Conservation (phyloP, 768 basidiomycete genomes). For the Auricularia auricula-judae region DNA sequence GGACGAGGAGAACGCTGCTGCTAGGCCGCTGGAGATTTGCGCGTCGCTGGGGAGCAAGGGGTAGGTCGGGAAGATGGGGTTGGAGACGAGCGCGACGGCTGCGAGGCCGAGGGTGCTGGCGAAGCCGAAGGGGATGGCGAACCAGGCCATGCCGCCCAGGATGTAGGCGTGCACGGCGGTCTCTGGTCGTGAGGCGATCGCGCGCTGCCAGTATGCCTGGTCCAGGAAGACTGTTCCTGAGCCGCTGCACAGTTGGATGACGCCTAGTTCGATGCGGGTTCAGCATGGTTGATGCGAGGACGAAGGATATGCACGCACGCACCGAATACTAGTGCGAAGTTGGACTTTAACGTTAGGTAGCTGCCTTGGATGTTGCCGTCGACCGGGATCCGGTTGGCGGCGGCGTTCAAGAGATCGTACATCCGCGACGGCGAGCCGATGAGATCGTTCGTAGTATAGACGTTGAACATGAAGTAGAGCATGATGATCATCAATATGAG, state of each 20-base stretch:
- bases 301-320: conserved; percentile 16
- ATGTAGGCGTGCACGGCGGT: conserved; percentile 29
- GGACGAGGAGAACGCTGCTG: conserved; percentile 35
- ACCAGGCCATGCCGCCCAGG: conserved; percentile 49
- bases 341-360: conserved; percentile 29
- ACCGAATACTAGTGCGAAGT: conserved; percentile 16
- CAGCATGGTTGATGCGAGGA: conserved; percentile 24
- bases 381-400: conserved; percentile 31
- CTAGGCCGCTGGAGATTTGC: conserved; percentile 24
- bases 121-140: conserved; percentile 40
- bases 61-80: conserved; percentile 46
- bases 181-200: conserved; percentile 25
- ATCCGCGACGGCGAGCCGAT: conserved; percentile 30
- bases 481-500: conserved; percentile 32
- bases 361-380: conserved; percentile 38
- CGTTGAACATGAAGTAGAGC: conserved; percentile 23
- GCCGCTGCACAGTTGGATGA: background rate
- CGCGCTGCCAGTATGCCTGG: conserved; percentile 43
- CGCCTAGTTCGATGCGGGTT: conserved; percentile 3
- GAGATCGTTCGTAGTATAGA: conserved; percentile 23
- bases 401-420: conserved; percentile 38
- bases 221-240: conserved; percentile 7
- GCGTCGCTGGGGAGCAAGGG: background rate
- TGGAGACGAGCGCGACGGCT: conserved; percentile 23
- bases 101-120: conserved; percentile 32